Base-by-base conservation (phyloP, 129 eudicot genomes). In the Lactuca sativa region DNA sequence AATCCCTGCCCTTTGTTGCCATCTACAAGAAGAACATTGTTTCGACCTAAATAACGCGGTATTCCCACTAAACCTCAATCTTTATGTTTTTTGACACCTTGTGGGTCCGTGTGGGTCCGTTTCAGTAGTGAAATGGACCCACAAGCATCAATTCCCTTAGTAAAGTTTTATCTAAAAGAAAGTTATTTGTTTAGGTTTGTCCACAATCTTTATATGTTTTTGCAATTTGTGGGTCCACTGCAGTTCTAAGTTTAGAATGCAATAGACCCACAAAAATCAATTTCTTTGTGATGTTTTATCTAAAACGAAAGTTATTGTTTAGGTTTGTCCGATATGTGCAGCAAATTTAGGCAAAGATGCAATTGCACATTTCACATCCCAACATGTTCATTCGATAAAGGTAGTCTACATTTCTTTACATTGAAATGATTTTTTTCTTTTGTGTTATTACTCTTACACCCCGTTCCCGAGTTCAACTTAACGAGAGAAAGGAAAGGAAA, bases 311-410 rank as follows among this genome's bases (percentile, higher is more conserved):
- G 32, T 38, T 71, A 13, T 64, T 49, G 70, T 87, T 55, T 81
- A 92, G 98, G 98, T 92, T 25, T 92, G 98, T 71, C 96, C 98
- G 41, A 77, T 89, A 59, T 86, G 96, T 76, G 98, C 98, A 18
- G 91, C 90, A 57, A 89, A 85, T 77, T 67, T 92, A 63, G 98
- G 98, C 37, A 89, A 81, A 74, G 96, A 92, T 72, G 83, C 96
- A 59, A 68, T 75, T 4, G 86, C 77, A 2, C 98, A 89, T 79
- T 92, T 92, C 73, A 71, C 80, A 63, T 62, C 85, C 8, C 95
- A 89, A 47, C 96, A 92, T 84, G 82, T 87, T 9, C 88, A 85
- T 77, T 92, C 93, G 32, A 81, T 89, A 10, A 89, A 89, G 95
- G 98, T 92, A 74, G n/a, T 30, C 9, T 59, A 56, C 60, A 48